Conservation (phyloP, 1,284 basidiomycete species). For the Ceratobasidium sp. region DNA sequence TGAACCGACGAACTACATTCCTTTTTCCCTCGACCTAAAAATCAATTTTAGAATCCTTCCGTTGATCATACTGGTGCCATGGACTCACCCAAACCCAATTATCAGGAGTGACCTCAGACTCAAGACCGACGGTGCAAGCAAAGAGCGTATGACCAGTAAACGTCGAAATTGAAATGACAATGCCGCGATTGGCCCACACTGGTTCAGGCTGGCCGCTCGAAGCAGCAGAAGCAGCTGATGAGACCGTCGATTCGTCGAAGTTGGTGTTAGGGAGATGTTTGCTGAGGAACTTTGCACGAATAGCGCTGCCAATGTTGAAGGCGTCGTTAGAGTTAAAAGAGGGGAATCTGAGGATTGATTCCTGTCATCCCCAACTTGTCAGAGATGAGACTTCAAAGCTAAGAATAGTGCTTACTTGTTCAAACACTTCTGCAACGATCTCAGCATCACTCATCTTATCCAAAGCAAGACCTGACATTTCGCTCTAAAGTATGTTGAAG, state of each 20-base stretch:
- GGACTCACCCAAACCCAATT: constrained; percentile 53
- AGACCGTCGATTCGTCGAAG: constrained; percentile 34
- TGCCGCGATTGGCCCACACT: constrained; percentile 50
- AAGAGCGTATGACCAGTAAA: constrained; percentile 57
- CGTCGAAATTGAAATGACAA: constrained; percentile 56
- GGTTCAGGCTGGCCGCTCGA: constrained; percentile 24
- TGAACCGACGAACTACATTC: constrained; percentile 55
- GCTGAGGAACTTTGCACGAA: constrained; percentile 48
- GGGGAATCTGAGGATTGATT: constrained; percentile 48
- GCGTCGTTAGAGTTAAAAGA: constrained; percentile 49
- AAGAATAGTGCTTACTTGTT: constrained; percentile 7
- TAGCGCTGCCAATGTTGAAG: constrained; percentile 48
- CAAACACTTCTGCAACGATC: constrained; percentile 38
- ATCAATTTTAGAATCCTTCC: too few species aligned
- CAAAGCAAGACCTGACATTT: constrained; percentile 1
- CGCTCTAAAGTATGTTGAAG: background rate
- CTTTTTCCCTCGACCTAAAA: constrained; percentile 54
- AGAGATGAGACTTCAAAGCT: background rate
- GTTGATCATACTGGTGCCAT: too few species aligned
- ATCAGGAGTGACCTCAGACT: constrained; percentile 53
- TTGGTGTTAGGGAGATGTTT: constrained; percentile 14
- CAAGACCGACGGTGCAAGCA: constrained; percentile 53
- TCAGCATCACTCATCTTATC: constrained; percentile 31
- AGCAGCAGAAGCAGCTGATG: constrained; percentile 18
- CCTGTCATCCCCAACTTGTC: constrained; percentile 35